Percentiles rank a stretch among this genome's conserved stretches.
Conservation (phyloP, 768 basidiomycete species). For the Galerina marginata region DNA sequence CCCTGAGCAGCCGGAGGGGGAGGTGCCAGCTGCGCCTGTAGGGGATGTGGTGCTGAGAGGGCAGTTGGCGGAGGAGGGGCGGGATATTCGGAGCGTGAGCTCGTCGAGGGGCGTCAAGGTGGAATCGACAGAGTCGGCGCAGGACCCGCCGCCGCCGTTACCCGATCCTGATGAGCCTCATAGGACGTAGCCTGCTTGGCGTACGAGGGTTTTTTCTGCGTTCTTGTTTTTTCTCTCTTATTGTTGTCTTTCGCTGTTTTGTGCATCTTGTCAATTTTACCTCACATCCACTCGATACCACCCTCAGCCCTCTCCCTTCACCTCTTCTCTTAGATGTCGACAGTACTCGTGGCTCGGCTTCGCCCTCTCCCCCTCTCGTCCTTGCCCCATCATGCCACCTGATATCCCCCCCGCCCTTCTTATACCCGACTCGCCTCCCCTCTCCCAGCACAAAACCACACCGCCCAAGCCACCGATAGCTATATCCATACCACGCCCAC, state of each 20-base stretch:
- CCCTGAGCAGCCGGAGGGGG: slow-evolving; percentile 35
- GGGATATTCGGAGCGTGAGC: slow-evolving; percentile 83
- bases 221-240: slow-evolving; percentile 6
- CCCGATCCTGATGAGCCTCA: slow-evolving; percentile 1
- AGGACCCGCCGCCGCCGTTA: slow-evolving; percentile 36
- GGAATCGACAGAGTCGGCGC: slow-evolving; percentile 48
- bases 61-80: slow-evolving; percentile 88
- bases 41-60: slow-evolving; percentile 57
- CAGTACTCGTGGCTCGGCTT: neutral
- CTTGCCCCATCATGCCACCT: neutral
- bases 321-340: slow-evolving; percentile 14
- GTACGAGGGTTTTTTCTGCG: slow-evolving; percentile 20
- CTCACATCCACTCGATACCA: neutral
- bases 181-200: neutral
- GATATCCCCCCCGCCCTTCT: neutral
- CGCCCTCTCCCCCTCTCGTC: neutral
- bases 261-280: slow-evolving; percentile 7
- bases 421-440: too few species aligned
- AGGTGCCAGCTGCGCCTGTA: slow-evolving; percentile 27
- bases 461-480: too few species aligned
- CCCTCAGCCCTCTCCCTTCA: slow-evolving; percentile 1
- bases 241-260: slow-evolving; percentile 2
- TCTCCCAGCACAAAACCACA: too few species aligned
- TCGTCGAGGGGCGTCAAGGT: slow-evolving; percentile 82
- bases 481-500: neutral